A percentile compares a stretch with the other conserved stretches of the same genome.
Evolutionary conservation across 176 grass and related monocot species (phyloP).

Genomic region (Rhynchospora breviuscula): DNA sequence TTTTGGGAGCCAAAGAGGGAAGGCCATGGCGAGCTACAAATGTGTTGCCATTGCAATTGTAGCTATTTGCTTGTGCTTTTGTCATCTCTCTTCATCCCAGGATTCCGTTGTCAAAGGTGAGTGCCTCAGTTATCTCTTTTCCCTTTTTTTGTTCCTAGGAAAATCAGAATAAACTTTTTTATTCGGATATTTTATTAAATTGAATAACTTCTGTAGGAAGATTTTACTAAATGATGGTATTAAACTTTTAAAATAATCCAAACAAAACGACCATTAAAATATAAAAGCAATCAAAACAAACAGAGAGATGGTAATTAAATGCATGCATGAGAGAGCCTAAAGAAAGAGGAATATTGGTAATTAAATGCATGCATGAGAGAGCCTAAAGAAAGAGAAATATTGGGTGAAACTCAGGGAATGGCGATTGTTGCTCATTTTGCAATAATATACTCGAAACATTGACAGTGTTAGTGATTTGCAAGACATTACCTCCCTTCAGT

Average conservation of each 20-base stretch:
- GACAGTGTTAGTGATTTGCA: neutral
- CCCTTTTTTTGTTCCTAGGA: neutral
- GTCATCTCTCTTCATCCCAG: neutral
- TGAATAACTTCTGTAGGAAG: neutral
- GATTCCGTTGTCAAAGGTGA: neutral
- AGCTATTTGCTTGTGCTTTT: conserved; percentile 1
- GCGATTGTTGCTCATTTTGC: neutral
- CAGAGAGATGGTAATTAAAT: neutral
- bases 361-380: too few relatives aligned
- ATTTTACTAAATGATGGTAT: neutral
- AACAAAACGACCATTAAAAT: neutral
- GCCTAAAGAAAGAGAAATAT: neutral
- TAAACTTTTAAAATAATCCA: neutral
- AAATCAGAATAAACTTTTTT: neutral
- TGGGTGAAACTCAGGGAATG: neutral
- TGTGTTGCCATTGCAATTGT: neutral
- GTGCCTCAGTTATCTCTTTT: neutral
- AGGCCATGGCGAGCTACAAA: conserved; percentile 13
- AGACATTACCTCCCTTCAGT: neutral
- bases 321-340: too few relatives aligned
- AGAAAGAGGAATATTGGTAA: neutral
- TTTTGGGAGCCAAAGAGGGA: neutral
- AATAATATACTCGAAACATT: neutral
- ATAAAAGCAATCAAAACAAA: neutral
- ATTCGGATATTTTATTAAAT: neutral